Evolutionary conservation across 768 basidiomycete genomes (phyloP), one percentile per base, ranked within the genome.

Genomic region (Boletus subparvulus): DNA sequence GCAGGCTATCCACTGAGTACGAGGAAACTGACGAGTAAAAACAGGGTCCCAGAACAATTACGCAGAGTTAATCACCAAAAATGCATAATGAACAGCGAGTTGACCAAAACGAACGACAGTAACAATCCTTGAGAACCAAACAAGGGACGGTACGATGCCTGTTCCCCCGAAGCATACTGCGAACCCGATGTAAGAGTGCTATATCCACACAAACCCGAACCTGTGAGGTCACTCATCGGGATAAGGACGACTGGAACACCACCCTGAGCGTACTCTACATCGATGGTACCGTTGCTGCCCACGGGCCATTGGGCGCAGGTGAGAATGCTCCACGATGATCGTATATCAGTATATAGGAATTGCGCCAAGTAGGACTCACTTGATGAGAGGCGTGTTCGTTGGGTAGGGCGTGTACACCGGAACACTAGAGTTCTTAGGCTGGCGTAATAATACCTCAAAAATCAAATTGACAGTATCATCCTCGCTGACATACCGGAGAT

Each of bases 241-340:
- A 82, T 71, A 26, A 89, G 77, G 50, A 90, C 74, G 39, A 80
- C 77, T 3, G 88, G 78, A 16, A 76, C 74, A 36, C 88, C 89
- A 28, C 89, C 88, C 50, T 74, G 74, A 9, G 78, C 78, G 65
- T 92, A 92, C 57, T 85, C 74, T 24, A 84, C 80, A 26, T 81
- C 76, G 48, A 92, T 63, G 36, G 77, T 82, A 40, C 87, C 86
- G 45, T 78, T 75, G 41, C 87, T 83, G 30, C 87, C 90, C 9
- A 89, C 83, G 19, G 78, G 82, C 77, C 82, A 86, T 69, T 88
- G 85, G 37, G 72, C 68, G 69, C 90, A 92, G 3, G 81, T 81
- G 21, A 90, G 65, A 51, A 90, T 74, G 60, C 87, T 88, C 58
- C 12, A 39, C 19, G 35, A 55, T 8, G 19, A 36, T 26, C 9